Evolutionary conservation across 306 rosid species (phyloP), one percentile per base, ranked within the genome.

Genomic region (Cucurbita ficifolia): DNA sequence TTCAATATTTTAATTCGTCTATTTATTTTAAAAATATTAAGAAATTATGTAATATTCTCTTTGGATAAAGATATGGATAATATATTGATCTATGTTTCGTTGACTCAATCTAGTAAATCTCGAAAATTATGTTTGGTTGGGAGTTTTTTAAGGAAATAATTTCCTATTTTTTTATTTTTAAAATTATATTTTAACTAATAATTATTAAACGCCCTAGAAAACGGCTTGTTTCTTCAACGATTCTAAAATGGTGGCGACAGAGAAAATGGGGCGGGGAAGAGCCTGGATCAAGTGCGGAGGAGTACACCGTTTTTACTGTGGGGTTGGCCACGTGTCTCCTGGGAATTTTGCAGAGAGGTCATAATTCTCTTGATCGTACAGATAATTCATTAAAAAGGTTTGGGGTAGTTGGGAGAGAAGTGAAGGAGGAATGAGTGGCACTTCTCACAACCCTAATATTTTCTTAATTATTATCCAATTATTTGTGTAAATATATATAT

Each of bases 301-400:
- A 12, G 72, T 11, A 45, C 1, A 67, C 0, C 0, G 10, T 11
- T 7, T 0, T 1, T 45, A 45, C 2, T 2, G 40, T 67, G 55
- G 55, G 5, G 8, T 29, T 0, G 29, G 10, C 1, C 73, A 67
- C 73, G 13, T 67, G 73, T 45, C 40, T 43, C 21, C 10, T 67
- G 73, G 42, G 9, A 68, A 68, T 19, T 43, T 68, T 42, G 72
- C 72, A 67, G 72, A 45, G 72, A 45, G 54, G 38, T 54, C 72
- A 67, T 67, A 67, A 67, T 45, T 10, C 1, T 67, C 3, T 19
- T 68, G 46, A 43, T 22, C 21, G 73, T 68, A 68, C 73, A 18
- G 9, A 64, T 64, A 64, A 64, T 64, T 64, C 52, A 64, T 64
- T 64, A 64, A 64, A 64, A 64, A 2, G 71, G 8, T 64, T 64